Evolutionary conservation across 495 filamentous ascomycete genomes (phyloP), one percentile per base, ranked within the genome.

Genomic region (Penicillium salamii): DNA sequence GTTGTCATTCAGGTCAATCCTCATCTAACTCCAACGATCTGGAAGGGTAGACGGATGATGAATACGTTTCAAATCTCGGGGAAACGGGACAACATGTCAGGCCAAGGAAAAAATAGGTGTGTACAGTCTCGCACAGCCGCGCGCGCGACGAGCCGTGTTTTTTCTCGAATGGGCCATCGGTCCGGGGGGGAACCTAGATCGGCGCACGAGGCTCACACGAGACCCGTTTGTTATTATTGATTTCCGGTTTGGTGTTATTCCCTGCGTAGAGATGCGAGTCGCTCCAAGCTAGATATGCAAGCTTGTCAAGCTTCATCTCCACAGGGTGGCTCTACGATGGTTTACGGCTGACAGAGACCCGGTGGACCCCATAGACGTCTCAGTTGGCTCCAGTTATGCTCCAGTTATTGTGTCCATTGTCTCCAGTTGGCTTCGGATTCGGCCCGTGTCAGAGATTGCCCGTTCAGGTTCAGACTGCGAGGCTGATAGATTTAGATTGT

Each of bases 361-460:
- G 5, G 45, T 47, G 35, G 45, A 38, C 5, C 44, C 28, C 28
- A 28, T 50, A 18, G 47, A 17, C 17, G 19, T 37, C 13, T 40
- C 34, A 34, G 41, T 39, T 13, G 26, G 41, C 17, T 26, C 49
- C 24, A 52, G 24, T 46, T 31, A 46, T n/a, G 42, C 14, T 29
- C 11, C 14, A 34, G 47, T 26, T 31, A 11, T 19, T 17, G 23
- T 26, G 24, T 26, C n/a, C n/a, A 26, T 26, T 3, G 23, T 26
- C 23, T 26, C 23, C 29, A 32, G 29, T 23, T 26, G 17, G 21
- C 46, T 50, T 49, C 48, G 48, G 54, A 61, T 47, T 61, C 51
- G 54, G 58, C 45, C 58, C 58, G 51, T 42, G 40, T 55, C 38
- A 42, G 40, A 44, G 42, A 32, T 44, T 37, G 23, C 47, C 46